phyloP scores from a whole-genome alignment of 208 protist species.

The Endotrypanum monterogeii region DNA sequence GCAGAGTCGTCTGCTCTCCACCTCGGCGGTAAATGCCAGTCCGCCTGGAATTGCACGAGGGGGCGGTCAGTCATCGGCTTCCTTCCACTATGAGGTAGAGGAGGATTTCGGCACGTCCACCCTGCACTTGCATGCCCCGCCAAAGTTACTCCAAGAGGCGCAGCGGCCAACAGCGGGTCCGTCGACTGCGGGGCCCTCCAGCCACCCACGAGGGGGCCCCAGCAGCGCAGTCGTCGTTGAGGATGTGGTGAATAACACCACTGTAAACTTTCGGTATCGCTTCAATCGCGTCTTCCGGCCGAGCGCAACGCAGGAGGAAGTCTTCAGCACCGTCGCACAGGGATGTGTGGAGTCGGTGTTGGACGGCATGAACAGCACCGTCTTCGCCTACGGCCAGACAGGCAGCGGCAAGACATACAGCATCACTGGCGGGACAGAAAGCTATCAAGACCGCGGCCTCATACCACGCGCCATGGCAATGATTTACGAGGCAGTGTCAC shows the following conservation, averaged over 20 bases:
- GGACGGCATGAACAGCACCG: constrained; percentile 87
- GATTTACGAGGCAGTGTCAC: constrained; percentile 73
- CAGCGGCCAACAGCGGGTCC: constrained; percentile 14
- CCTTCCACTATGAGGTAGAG: constrained; percentile 29
- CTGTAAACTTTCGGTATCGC: constrained; percentile 64
- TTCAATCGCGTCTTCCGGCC: constrained; percentile 88
- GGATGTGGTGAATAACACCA: constrained; percentile 79
- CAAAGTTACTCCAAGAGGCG: constrained; percentile 25
- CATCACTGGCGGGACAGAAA: constrained; percentile 88
- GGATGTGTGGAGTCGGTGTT: constrained; percentile 80
- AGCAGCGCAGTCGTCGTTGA: not conserved
- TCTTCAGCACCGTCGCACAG: constrained; percentile 86
- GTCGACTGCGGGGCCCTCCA: not conserved
- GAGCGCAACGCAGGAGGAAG: constrained; percentile 64
- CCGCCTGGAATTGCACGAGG: not conserved
- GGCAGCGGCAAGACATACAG: constrained; percentile 92
- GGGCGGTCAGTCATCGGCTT: not conserved
- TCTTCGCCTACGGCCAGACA: constrained; percentile 93
- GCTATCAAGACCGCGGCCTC: constrained; percentile 85
- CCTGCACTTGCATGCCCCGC: constrained; percentile 28
- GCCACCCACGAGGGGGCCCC: not conserved
- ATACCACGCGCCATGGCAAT: constrained; percentile 87
- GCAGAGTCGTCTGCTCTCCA: constrained; percentile 56
- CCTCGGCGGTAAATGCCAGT: not conserved
- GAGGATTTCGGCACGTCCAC: constrained; percentile 23